phyloP scores from a whole-genome alignment of 495 filamentous ascomycete species.

The Penicillium pulvis region DNA sequence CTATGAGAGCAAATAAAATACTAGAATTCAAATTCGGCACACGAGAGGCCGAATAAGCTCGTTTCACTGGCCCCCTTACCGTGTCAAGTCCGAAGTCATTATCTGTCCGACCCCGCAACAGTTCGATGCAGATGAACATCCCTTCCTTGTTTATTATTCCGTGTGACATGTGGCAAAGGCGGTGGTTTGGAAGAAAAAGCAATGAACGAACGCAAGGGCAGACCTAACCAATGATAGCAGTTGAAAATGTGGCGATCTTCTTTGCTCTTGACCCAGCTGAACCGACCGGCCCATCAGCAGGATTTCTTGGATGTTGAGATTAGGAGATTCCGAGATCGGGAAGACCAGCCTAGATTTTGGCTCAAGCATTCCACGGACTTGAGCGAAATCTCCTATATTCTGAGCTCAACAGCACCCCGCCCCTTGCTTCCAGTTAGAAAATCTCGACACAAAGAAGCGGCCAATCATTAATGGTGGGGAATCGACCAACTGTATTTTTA shows the following conservation, averaged over 20 bases:
- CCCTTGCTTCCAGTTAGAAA: not conserved
- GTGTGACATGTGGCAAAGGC: not conserved
- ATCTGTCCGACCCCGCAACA: not conserved
- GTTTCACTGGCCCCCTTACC: not conserved
- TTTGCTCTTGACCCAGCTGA: not conserved
- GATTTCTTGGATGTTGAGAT: not conserved
- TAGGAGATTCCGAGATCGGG: not conserved
- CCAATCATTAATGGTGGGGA: not conserved
- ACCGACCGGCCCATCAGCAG: not conserved
- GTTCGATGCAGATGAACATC: not conserved
- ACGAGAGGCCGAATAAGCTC: not conserved
- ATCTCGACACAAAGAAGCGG: not conserved
- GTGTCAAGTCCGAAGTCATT: not conserved
- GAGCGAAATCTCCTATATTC: not conserved
- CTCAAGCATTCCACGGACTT: not conserved
- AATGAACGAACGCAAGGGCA: not conserved
- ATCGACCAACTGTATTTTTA: too few relatives aligned
- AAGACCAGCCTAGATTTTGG: not conserved
- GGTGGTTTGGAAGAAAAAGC: not conserved
- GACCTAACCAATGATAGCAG: not conserved
- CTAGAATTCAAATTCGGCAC: not conserved
- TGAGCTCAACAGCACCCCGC: not conserved
- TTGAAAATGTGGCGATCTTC: not conserved
- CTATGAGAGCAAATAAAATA: too few relatives aligned
- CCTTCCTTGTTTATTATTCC: not conserved